Evolutionary conservation across 169 alveolate genomes (phyloP).

Genomic region (Blepharisma undulans): DNA sequence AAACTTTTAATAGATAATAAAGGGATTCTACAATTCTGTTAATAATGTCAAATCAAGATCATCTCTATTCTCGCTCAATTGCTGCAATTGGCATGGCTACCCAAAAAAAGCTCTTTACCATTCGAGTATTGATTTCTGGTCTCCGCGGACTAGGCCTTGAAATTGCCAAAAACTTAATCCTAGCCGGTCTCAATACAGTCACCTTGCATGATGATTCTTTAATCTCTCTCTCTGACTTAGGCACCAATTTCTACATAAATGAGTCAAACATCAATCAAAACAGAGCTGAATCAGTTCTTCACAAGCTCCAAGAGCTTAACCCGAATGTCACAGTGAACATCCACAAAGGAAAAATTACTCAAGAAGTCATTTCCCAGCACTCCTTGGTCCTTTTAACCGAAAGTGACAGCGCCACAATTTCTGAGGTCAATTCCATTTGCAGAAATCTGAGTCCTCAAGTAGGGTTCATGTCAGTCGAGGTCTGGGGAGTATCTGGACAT

Average conservation of each 20-base stretch:
- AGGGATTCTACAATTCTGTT: not conserved
- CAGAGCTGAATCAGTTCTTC: slow-evolving; percentile 88
- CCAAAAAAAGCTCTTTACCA: slow-evolving; percentile 92
- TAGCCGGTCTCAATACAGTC: slow-evolving; percentile 96
- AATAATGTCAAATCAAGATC: not conserved
- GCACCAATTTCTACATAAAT: slow-evolving; percentile 92
- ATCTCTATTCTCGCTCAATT: slow-evolving; percentile 96
- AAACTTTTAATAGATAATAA: not conserved
- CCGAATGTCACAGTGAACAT: slow-evolving; percentile 86
- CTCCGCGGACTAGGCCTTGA: slow-evolving; percentile 92
- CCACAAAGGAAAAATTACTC: slow-evolving; percentile 53
- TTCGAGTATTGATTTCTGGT: slow-evolving; percentile 93
- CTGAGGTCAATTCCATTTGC: slow-evolving; percentile 48
- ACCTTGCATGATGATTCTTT: slow-evolving; percentile 89
- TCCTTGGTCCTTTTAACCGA: slow-evolving; percentile 84
- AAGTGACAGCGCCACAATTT: slow-evolving; percentile 41
- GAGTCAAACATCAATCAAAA: slow-evolving; percentile 86
- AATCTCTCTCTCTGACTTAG: slow-evolving; percentile 87
- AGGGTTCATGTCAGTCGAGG: slow-evolving; percentile 64
- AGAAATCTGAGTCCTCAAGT: slow-evolving; percentile 44
- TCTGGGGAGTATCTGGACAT: slow-evolving; percentile 93
- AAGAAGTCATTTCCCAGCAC: slow-evolving; percentile 54
- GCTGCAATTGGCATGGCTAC: slow-evolving; percentile 99
- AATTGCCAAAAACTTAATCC: slow-evolving; percentile 94
- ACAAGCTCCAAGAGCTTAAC: slow-evolving; percentile 90